Base-by-base conservation (phyloP, 2,329 filamentous ascomycete genomes). In the Arthroderma sp. region DNA sequence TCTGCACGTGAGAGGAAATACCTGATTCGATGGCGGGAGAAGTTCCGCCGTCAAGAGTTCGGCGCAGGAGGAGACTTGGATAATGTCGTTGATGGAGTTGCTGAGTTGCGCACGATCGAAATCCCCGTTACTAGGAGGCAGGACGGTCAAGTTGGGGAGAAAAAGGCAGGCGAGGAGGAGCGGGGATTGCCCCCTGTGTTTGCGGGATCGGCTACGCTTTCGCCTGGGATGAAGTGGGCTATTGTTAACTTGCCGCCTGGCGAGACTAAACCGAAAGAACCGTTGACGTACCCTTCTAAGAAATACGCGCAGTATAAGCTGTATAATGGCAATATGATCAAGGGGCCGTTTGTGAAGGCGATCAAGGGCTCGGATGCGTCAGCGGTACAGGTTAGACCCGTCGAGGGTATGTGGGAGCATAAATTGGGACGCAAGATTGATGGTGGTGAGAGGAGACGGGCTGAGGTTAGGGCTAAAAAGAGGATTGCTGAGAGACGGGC, bases 371-470 rank as follows among this genome's bases (percentile, higher is more conserved):
- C 68, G 31, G 63, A 68, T 47, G 74, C 77, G 1, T 67, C 69
- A 36, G 79, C 77, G 6, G 84, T 81, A 7, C 70, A 73, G 42
- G 72, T 96, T 53, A 71, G 73, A 51, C 74, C 85, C 22, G 78
- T 80, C 46, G 88, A 95, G 63, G 87, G 89, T 6, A 82, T 96
- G 71, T 96, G 89, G 91, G 89, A 96, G 70, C 73, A 87, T 57
- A 81, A 75, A 61, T 75, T 81, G 56, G 89, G 91, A 29, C 78
- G 79, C 58, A 96, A 96, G 80, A 81, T 98, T 53, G 88, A 96
- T 66, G 91, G 91, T 59, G 91, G 91, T 72, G 91, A 98, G 73
- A 80, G 91, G 63, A 78, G 91, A 65, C 80, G 77, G 63, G 84
- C 83, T 10, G 82, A 94, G 68, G 80, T 95, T 43, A 75, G 85